Evolutionary conservation across 1,284 basidiomycete genomes (phyloP), one percentile per base, ranked within the genome.

Genomic region (Cryptococcus wingfieldii): DNA sequence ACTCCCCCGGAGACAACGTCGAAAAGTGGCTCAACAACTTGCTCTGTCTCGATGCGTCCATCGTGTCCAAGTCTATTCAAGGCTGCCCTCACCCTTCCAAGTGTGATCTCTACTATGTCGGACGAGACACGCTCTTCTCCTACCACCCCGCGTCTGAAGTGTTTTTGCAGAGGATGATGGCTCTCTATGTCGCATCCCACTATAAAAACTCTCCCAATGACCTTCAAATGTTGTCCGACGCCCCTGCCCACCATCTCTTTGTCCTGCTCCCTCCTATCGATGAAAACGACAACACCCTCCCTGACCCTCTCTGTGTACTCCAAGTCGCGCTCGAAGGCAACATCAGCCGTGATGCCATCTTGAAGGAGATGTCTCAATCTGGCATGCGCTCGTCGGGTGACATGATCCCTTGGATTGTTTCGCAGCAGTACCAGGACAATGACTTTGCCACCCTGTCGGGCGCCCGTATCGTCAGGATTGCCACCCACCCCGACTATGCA

Each of bases 201-300:
- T 99, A 99, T 82, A 99, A 99, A 78, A 99, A 98, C 77, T 90
- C 94, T 71, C 96, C 96, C 19, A 98, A 99, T 74, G 96, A 98
- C 73, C 81, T 99, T 44, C 95, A 98, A 74, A 84, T 99, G 53
- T 84, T 98, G 76, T 91, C 89, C 8, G 96, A 98, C 70, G 96
- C 96, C 0, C 96, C 96, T 0, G 93, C 92, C 0, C 95, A 98
- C 70, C 90, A 95, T 66, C 83, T 98, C 12, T 99, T 98, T 65
- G 96, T 99, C 2, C 83, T 99, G 0, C 80, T 98, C 0, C 93
- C 94, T 0, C 96, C 93, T 0, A 80, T 96, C 46, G 86, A 87
- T 68, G 89, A 91, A 55, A 88, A 93, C 60, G 88, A 91, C 71
- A 87, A 82, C 38, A 83, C 86, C 56, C 81, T 97, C 0, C 93